Conservation (phyloP, 2,329 filamentous ascomycete genomes). For the Tolypocladium tundrense region DNA sequence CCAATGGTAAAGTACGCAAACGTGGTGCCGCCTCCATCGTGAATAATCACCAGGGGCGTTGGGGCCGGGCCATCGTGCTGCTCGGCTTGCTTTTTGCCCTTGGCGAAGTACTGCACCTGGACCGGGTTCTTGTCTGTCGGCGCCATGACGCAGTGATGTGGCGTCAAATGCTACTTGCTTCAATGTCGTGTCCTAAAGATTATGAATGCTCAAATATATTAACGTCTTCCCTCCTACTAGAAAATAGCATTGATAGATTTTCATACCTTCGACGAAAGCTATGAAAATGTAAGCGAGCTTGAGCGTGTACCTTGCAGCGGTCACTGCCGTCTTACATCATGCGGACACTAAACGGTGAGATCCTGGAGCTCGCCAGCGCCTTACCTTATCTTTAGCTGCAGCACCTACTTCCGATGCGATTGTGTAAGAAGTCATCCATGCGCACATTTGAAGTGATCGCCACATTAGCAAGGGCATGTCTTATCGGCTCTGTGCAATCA, state of each 20-base stretch:
- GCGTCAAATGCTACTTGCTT: not conserved
- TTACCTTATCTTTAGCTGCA: not conserved
- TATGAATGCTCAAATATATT: too few species aligned
- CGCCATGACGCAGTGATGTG: not conserved
- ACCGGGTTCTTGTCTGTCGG: not conserved
- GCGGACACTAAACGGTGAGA: not conserved
- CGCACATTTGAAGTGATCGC: not conserved
- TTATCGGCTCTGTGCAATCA: too few species aligned
- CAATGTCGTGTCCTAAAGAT: not conserved
- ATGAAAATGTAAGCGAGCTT: not conserved
- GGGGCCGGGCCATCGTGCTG: not conserved
- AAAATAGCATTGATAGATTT: not conserved
- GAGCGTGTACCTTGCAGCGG: not conserved
- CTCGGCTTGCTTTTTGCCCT: not conserved
- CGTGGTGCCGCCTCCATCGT: conserved; percentile 6
- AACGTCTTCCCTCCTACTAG: too few species aligned
- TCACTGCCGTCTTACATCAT: not conserved
- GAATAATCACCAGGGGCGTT: conserved; percentile 6
- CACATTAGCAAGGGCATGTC: too few species aligned
- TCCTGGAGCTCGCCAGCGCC: too few species aligned
- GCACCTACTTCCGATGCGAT: not conserved
- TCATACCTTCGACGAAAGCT: not conserved
- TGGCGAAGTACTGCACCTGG: not conserved
- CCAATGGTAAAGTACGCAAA: conserved; percentile 3
- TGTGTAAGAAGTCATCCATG: not conserved